Percentiles rank a stretch among this genome's conserved stretches.
Evolutionary conservation across 805 yeast species (phyloP).

Genomic region (Monosporozyma solicola): DNA sequence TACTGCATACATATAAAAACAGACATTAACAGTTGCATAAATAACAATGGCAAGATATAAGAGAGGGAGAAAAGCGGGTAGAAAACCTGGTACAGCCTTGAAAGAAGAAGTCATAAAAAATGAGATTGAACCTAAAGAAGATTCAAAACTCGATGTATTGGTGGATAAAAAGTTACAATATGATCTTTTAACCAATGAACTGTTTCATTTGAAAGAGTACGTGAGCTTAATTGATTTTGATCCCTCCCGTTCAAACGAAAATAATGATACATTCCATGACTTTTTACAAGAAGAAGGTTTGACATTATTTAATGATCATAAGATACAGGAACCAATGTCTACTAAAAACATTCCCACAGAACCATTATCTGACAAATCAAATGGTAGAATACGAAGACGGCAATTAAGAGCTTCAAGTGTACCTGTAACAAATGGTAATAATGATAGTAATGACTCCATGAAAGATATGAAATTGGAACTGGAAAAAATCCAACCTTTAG

Average conservation of each 20-base stretch:
- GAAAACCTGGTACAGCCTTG: background rate
- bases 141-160: constrained; percentile 23
- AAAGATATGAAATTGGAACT: background rate
- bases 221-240: constrained; percentile 55
- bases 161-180: constrained; percentile 39
- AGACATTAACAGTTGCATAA: background rate
- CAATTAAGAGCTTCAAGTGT: constrained; percentile 5
- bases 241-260: constrained; percentile 34
- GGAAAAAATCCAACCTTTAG: constrained; percentile 4
- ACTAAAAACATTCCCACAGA: background rate
- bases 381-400: constrained; percentile 17
- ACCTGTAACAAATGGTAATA: background rate
- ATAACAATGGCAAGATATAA: constrained; percentile 2
- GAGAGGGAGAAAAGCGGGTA: background rate
- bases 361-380: constrained; percentile 8
- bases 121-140: background rate
- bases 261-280: constrained; percentile 29
- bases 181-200: constrained; percentile 45
- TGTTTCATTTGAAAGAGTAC: constrained; percentile 54
- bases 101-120: background rate
- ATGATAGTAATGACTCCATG: background rate
- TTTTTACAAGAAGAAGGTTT: constrained; percentile 23
- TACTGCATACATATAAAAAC: background rate
- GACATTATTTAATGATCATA: constrained; percentile 3
- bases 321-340: constrained; percentile 8